phyloP scores from a whole-genome alignment of 495 filamentous ascomycete species.

The Stereocaulon alpinum region DNA sequence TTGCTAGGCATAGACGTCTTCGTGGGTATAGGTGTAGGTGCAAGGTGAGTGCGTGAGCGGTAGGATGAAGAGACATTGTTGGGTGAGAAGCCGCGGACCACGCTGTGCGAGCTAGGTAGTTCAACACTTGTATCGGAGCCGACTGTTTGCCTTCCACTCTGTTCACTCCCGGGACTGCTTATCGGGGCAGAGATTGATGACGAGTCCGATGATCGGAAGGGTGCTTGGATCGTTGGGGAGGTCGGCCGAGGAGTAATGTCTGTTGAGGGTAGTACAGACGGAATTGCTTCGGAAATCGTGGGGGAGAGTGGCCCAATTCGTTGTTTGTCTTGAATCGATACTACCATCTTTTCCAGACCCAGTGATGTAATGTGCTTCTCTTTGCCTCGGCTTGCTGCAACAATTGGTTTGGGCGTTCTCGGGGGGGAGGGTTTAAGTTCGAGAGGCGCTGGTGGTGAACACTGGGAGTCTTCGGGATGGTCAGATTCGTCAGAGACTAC shows the following conservation, averaged over 20 bases:
- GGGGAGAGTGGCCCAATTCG: conserved; percentile 48
- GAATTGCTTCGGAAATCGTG: conserved; percentile 24
- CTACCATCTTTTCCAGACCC: conserved; percentile 81
- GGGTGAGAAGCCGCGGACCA: conserved; percentile 82
- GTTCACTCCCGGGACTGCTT: conserved; percentile 37
- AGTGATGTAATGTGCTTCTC: conserved; percentile 87
- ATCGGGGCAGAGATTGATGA: conserved; percentile 37
- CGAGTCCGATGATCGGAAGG: conserved; percentile 42
- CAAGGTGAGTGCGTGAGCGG: conserved; percentile 49
- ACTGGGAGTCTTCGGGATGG: conserved; percentile 50
- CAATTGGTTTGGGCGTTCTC: conserved; percentile 35
- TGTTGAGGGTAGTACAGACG: conserved; percentile 43
- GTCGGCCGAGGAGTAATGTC: conserved; percentile 34
- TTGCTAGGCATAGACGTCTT: conserved; percentile 35
- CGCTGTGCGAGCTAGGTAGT: conserved; percentile 55
- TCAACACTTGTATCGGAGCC: conserved; percentile 47
- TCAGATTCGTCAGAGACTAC: conserved; percentile 62
- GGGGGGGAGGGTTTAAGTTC: conserved; percentile 30
- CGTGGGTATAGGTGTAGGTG: conserved; percentile 35
- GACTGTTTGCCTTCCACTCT: conserved; percentile 32
- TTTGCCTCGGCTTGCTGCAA: conserved; percentile 52
- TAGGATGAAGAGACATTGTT: conserved; percentile 64
- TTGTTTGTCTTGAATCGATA: conserved; percentile 73
- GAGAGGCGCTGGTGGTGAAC: conserved; percentile 37
- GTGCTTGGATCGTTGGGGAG: conserved; percentile 33